Evolutionary conservation across 2,329 filamentous ascomycete genomes (phyloP).

Genomic region (Curvularia eragrostidis): DNA sequence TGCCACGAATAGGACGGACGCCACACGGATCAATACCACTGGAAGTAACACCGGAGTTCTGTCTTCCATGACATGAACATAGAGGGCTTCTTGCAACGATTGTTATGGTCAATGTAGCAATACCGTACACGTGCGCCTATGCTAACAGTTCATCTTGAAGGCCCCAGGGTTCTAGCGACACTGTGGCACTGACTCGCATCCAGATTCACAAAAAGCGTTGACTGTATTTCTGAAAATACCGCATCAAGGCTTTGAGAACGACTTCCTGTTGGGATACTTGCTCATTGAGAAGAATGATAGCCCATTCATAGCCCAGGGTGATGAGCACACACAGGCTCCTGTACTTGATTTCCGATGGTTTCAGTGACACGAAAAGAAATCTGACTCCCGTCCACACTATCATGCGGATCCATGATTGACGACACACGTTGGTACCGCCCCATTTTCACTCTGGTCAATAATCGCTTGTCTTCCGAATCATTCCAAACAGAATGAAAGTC

Average conservation of each 20-base stretch:
- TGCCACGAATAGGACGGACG: neutral
- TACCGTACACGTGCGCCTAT: neutral
- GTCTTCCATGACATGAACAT: neutral
- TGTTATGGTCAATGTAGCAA: neutral
- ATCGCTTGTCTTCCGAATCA: neutral
- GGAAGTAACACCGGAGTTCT: neutral
- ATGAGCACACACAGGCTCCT: neutral
- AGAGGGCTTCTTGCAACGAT: neutral
- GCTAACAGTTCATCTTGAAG: neutral
- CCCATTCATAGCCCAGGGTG: neutral
- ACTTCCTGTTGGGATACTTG: neutral
- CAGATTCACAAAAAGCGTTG: neutral
- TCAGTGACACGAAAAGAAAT: neutral
- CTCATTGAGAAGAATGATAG: neutral
- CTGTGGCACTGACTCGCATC: no score
- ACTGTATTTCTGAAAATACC: no score
- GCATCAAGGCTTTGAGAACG: no score
- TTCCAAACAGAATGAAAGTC: neutral
- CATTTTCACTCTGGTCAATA: neutral
- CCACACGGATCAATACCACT: neutral
- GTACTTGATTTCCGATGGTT: neutral
- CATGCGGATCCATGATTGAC: neutral
- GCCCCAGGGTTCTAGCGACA: no score
- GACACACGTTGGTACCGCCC: neutral
- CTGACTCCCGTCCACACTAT: neutral